Base-by-base conservation (phyloP, 768 basidiomycete species). In the Suillus luteus region DNA sequence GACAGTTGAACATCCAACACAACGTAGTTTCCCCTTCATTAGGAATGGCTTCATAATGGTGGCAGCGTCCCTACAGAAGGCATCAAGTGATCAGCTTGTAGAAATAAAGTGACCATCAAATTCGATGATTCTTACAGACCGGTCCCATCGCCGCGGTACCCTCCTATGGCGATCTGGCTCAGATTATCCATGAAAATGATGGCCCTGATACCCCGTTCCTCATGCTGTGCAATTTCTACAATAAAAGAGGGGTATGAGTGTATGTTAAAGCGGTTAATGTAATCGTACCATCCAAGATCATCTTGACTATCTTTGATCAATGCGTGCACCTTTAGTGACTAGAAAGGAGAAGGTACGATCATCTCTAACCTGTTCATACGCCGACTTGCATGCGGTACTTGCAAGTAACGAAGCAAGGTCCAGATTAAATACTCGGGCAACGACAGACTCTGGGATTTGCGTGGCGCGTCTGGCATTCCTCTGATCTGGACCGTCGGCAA, bases 101-200 rank as follows among this genome's bases (percentile, higher is more conserved):
- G 9, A 19, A 46, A 46, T 46, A 10, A n/a, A 46, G 38, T 38
- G 51, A 51, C 19, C 17, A 40, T 22, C 15, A 55, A 31, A 19
- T 48, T 40, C 10, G 27, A 44, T 27, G 19, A n/a, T n/a, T 27
- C 59, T 60, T 22, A 64, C 63, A 64, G n/a, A 44, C 63, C 63
- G 12, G 63, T 51, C 24, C 63, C 63, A 51, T 64, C 63, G 11
- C 59, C 58, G n/a, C 49, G 43, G 22, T 64, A 64, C 24, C 63
- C 58, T 37, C 63, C 63, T 19, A 64, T 60, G 27, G 63, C 33
- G 27, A 64, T 51, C 48, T 64, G 63, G 40, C 24, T 60, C 38
- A 64, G 38, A 64, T 64, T 64, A 17, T 64, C 63, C 27, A 64
- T 60, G 31, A 64, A 64, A 51, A 64, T n/a, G 38, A 64, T 64